phyloP scores from a whole-genome alignment of 2,329 filamentous ascomycete species.

The Colletotrichum aenigma region DNA sequence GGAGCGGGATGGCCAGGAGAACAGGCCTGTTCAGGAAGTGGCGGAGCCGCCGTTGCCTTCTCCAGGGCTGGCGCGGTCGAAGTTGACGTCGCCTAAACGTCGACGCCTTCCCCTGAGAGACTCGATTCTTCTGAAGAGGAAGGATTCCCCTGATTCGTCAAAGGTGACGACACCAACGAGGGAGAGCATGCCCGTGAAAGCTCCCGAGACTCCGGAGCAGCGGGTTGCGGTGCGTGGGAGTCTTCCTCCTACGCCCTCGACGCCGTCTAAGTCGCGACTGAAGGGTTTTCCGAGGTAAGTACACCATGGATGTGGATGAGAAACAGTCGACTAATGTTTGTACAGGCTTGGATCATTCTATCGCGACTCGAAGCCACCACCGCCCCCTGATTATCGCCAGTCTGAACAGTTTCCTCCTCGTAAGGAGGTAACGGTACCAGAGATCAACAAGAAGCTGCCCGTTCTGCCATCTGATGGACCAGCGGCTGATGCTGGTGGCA shows the following conservation, averaged over 20 bases:
- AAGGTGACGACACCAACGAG: background rate
- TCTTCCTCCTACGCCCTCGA: background rate
- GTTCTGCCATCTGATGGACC: background rate
- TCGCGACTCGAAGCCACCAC: background rate
- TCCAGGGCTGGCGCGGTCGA: background rate
- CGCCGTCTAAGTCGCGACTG: conserved; percentile 1
- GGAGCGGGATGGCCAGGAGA: background rate
- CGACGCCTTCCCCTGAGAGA: conserved; percentile 4
- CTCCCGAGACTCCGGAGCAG: background rate
- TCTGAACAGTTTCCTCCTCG: background rate
- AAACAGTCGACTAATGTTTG: background rate
- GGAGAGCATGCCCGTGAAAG: background rate
- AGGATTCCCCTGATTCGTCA: background rate
- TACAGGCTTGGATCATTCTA: background rate
- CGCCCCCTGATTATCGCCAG: background rate
- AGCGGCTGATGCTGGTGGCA: background rate
- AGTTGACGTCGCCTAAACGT: background rate
- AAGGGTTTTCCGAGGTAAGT: background rate
- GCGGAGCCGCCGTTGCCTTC: background rate
- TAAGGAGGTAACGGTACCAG: background rate
- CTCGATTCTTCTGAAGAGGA: conserved; percentile 9
- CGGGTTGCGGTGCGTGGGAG: background rate
- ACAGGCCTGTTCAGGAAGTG: background rate
- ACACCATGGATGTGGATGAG: rapidly evolving
- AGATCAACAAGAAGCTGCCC: background rate